phyloP scores from a whole-genome alignment of 2,329 filamentous ascomycete species.

The Pseudogymnoascus sp. region DNA sequence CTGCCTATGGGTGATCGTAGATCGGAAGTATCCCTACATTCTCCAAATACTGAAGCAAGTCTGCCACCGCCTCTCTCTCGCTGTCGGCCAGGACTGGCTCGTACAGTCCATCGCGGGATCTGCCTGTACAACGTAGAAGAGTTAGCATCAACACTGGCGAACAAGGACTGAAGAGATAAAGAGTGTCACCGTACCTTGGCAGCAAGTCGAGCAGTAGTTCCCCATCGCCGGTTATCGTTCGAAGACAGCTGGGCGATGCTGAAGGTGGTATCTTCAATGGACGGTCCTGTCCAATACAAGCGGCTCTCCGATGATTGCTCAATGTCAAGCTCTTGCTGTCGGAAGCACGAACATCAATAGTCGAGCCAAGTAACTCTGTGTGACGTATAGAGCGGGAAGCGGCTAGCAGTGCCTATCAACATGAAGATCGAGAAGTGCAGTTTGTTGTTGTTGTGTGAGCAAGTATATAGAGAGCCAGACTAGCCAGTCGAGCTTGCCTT shows the following conservation, averaged over 20 bases:
- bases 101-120: slow-evolving; percentile 72
- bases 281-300: slow-evolving; percentile 1
- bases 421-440: not conserved
- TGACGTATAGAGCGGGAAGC: not conserved
- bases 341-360: slow-evolving; percentile 4
- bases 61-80: slow-evolving; percentile 93
- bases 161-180: slow-evolving; percentile 13
- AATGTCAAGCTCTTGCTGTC: not conserved
- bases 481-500: not conserved
- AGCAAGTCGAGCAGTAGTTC: slow-evolving; percentile 55
- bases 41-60: slow-evolving; percentile 90
- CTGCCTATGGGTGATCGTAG: not conserved
- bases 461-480: slow-evolving; percentile 1
- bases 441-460: not conserved
- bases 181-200: slow-evolving; percentile 39
- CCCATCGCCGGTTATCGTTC: slow-evolving; percentile 43
- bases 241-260: not conserved
- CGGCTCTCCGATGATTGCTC: slow-evolving; percentile 4
- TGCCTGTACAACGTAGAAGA: slow-evolving; percentile 44
- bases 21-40: slow-evolving; percentile 52
- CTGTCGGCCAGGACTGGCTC: slow-evolving; percentile 87
- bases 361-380: not conserved
- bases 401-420: not conserved
- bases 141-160: slow-evolving; percentile 18
- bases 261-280: not conserved